Percentiles rank a stretch among this genome's conserved stretches.
Conservation (phyloP, 116 monocot species). For the Phalaenopsis hybrid region DNA sequence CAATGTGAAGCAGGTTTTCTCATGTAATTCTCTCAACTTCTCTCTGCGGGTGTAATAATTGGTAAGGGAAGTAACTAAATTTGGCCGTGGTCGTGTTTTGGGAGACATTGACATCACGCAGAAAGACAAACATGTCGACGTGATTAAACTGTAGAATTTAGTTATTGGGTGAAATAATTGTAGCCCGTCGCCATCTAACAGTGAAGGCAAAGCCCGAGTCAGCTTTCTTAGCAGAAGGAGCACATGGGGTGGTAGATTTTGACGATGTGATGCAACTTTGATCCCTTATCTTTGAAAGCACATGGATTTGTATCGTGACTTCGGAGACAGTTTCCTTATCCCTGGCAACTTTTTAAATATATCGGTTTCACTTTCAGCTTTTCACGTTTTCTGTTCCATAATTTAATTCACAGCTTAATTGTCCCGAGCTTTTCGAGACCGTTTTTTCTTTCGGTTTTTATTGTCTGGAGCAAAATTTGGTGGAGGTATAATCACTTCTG, state of each 20-base stretch:
- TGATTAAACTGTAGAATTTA: conserved; percentile 6
- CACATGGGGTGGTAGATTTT: conserved; percentile 7
- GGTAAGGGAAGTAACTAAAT: neutral
- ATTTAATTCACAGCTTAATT: no score
- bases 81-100: neutral
- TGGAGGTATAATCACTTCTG: no score
- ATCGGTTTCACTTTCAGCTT: neutral
- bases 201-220: neutral
- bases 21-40: neutral
- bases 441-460: no score
- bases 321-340: neutral
- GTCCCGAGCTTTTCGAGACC: no score
- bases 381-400: no score
- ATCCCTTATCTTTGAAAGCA: neutral
- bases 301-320: neutral
- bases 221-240: neutral
- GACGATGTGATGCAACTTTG: neutral
- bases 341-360: neutral
- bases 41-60: neutral
- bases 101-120: neutral
- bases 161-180: conserved; percentile 4
- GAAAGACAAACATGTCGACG: neutral
- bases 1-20: neutral
- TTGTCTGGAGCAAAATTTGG: no score
- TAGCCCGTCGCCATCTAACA: neutral